phyloP scores from a whole-genome alignment of 108 stramenopile genomes.

The Discostella pseudostelligera region DNA sequence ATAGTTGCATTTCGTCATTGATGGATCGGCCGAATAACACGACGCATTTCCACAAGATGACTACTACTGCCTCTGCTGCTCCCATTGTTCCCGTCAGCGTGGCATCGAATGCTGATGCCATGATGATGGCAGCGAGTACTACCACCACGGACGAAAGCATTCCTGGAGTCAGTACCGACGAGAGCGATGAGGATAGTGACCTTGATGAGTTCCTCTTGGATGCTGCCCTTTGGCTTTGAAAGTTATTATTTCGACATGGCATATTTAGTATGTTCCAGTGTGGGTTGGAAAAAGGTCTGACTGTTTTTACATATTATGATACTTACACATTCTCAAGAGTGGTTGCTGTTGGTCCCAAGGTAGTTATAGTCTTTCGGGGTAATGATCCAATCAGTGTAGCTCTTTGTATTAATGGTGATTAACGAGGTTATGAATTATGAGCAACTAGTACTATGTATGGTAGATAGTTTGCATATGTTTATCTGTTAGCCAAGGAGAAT shows the following conservation, averaged over 20 bases:
- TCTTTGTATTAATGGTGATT: background rate
- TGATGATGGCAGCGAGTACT: slow-evolving; percentile 1
- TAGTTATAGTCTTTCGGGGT: no score
- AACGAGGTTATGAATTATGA: background rate
- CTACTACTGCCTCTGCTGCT: slow-evolving; percentile 5
- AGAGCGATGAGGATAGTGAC: slow-evolving; percentile 30
- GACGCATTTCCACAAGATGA: slow-evolving; percentile 33
- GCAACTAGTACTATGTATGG: no score
- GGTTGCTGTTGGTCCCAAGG: no score
- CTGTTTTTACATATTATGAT: no score
- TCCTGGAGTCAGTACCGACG: slow-evolving; percentile 7
- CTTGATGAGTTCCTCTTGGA: slow-evolving; percentile 28
- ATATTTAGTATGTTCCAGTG: no score
- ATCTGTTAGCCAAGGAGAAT: no score
- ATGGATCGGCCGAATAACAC: slow-evolving; percentile 40
- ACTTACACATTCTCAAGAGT: background rate
- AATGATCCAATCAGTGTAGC: background rate
- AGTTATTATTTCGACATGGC: no score
- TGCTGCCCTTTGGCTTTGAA: slow-evolving; percentile 16
- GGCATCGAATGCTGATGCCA: background rate
- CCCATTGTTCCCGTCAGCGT: background rate
- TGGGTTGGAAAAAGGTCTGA: no score
- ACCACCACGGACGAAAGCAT: slow-evolving; percentile 2
- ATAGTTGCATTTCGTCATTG: slow-evolving; percentile 33
- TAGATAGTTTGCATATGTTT: no score